Percentiles rank a stretch among this genome's conserved stretches.
Conservation (phyloP, 192 early-diverging fungal genomes). For the Mortierella alpina region DNA sequence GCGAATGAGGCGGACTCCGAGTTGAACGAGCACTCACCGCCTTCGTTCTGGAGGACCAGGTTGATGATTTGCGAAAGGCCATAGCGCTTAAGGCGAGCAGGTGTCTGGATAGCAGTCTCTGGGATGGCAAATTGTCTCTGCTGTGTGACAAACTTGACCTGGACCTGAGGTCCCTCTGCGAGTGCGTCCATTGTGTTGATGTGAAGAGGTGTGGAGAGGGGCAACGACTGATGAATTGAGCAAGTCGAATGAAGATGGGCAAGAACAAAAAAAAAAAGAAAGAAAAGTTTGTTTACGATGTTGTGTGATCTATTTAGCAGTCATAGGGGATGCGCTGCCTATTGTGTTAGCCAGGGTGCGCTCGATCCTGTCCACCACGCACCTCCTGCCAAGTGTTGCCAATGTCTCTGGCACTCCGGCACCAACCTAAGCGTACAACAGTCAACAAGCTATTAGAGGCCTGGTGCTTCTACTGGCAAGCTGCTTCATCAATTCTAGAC, state of each 20-base stretch:
- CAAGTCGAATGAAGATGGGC: neutral
- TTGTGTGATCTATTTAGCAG: constrained; percentile 6
- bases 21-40: constrained; percentile 17
- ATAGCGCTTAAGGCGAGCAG: constrained; percentile 84
- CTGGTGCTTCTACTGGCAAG: neutral
- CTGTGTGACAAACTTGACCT: constrained; percentile 86
- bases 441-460: neutral
- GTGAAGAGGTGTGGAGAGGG: neutral
- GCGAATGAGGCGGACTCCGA: too few relatives aligned
- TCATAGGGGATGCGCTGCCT: constrained; percentile 1
- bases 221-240: constrained; percentile 4
- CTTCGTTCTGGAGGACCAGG: constrained; percentile 75
- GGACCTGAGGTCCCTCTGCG: constrained; percentile 70
- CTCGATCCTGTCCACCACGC: constrained; percentile 49
- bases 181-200: constrained; percentile 42
- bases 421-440: constrained; percentile 51
- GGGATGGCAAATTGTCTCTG: constrained; percentile 81
- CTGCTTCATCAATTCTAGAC: neutral
- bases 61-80: constrained; percentile 96
- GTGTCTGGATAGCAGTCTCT: constrained; percentile 88
- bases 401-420: constrained; percentile 68
- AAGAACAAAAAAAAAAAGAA: constrained; percentile 22
- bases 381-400: constrained; percentile 56
- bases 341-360: constrained; percentile 1
- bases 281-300: constrained; percentile 21